These are phyloP conservation scores for Ceratocystis papillata DNA, from an alignment of 2,329 filamentous ascomycete species.

Conservation along the genomic window DNA sequence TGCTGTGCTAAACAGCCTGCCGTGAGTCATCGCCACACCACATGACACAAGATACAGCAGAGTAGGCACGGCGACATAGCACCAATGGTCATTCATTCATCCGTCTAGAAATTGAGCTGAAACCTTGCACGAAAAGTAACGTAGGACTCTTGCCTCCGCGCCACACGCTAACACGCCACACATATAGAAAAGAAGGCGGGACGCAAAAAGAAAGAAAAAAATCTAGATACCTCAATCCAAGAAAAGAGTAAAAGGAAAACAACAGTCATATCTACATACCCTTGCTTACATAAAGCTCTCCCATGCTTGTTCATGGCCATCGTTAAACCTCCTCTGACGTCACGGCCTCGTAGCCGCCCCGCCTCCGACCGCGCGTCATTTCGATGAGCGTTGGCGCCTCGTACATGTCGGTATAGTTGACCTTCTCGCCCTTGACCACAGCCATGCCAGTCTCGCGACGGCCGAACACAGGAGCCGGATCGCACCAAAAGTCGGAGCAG, in stretches of 20 bases:
- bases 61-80: neutral
- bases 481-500: constrained; percentile 94
- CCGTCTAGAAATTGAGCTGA: neutral
- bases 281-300: neutral
- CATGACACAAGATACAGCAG: neutral
- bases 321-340: constrained; percentile 44
- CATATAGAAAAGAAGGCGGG: neutral
- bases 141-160: too few species aligned
- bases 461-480: constrained; percentile 71
- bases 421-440: constrained; percentile 61
- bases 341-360: constrained; percentile 54
- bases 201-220: neutral
- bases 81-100: too few species aligned
- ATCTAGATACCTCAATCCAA: neutral
- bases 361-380: constrained; percentile 37
- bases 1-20: too few species aligned
- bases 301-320: neutral
- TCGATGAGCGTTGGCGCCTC: constrained; percentile 65
- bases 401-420: constrained; percentile 86
- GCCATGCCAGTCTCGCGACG: constrained; percentile 62
- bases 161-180: too few species aligned
- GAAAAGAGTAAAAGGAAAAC: neutral
- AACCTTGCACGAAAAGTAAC: neutral
- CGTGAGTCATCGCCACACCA: neutral
- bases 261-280: constrained; percentile 15